Conservation (phyloP, 495 filamentous ascomycete species). For the Annulohypoxylon bovei region DNA sequence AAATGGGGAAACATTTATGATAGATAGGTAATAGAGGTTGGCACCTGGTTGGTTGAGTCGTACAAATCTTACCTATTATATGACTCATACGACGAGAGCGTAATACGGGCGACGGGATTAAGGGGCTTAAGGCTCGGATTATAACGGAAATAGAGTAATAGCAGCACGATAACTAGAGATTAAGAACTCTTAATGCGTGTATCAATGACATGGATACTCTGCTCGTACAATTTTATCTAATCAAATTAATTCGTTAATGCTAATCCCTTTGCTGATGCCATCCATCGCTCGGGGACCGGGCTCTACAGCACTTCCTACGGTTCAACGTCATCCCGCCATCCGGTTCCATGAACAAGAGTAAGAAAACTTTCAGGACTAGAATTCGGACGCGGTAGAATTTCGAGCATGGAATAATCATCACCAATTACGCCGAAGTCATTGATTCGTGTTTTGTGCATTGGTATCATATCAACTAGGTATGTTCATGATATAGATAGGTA, state of each 20-base stretch:
- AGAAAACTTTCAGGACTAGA: background rate
- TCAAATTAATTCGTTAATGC: background rate
- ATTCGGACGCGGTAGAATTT: constrained; percentile 4
- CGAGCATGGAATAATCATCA: background rate
- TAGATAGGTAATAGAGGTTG: background rate
- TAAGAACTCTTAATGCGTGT: background rate
- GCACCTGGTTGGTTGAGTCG: background rate
- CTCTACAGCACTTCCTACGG: background rate
- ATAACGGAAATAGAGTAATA: background rate
- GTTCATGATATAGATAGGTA: background rate
- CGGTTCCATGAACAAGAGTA: background rate
- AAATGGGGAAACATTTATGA: no score
- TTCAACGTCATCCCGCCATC: constrained; percentile 1
- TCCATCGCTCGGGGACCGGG: background rate
- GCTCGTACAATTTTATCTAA: background rate
- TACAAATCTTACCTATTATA: background rate
- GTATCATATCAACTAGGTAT: background rate
- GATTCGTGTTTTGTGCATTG: background rate
- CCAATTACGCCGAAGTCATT: background rate
- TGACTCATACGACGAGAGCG: no score
- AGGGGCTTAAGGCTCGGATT: background rate
- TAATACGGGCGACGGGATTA: background rate
- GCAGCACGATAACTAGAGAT: no score
- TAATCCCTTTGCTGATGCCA: constrained; percentile 6
- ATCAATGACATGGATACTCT: background rate